A percentile compares a stretch with the other conserved stretches of the same genome.
Evolutionary conservation across 495 filamentous ascomycete species (phyloP).

Genomic region (Xylaria bambusicola): DNA sequence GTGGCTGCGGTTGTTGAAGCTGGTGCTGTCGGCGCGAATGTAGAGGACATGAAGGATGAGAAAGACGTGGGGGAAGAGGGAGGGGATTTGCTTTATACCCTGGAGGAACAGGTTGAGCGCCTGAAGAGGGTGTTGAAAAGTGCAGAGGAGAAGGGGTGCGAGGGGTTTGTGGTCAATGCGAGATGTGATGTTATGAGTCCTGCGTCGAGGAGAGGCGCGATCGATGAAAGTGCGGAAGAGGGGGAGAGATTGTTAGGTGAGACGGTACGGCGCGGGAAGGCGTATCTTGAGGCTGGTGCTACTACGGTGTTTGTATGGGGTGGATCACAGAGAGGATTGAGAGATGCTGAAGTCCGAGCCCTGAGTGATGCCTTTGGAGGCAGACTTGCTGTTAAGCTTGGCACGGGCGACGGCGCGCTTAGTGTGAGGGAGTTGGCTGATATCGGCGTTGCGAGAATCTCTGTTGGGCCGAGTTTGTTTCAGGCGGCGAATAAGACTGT

Average conservation of each 20-base stretch:
- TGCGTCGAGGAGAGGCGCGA: background rate
- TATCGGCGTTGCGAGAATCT: constrained; percentile 46
- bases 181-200: background rate
- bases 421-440: constrained; percentile 35
- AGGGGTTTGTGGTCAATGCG: background rate
- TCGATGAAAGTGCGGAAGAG: background rate
- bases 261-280: constrained; percentile 42
- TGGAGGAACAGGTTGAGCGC: background rate
- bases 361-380: constrained; percentile 30
- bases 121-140: background rate
- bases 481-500: constrained; percentile 24
- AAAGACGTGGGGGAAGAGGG: no score
- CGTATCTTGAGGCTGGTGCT: constrained; percentile 45
- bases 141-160: background rate
- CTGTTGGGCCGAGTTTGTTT: constrained; percentile 24
- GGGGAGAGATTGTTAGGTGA: constrained; percentile 31
- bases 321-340: constrained; percentile 34
- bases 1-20: background rate
- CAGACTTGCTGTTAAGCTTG: constrained; percentile 41
- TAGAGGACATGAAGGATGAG: constrained; percentile 4
- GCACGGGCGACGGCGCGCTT: constrained; percentile 13
- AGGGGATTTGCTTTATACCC: background rate
- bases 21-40: constrained; percentile 3
- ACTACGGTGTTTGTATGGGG: constrained; percentile 54
- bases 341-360: constrained; percentile 18